Percentiles rank a stretch among this genome's conserved stretches.
These are phyloP conservation scores for Saccharomyces jurei DNA, from an alignment of 805 yeast species.

Conservation along the genomic window DNA sequence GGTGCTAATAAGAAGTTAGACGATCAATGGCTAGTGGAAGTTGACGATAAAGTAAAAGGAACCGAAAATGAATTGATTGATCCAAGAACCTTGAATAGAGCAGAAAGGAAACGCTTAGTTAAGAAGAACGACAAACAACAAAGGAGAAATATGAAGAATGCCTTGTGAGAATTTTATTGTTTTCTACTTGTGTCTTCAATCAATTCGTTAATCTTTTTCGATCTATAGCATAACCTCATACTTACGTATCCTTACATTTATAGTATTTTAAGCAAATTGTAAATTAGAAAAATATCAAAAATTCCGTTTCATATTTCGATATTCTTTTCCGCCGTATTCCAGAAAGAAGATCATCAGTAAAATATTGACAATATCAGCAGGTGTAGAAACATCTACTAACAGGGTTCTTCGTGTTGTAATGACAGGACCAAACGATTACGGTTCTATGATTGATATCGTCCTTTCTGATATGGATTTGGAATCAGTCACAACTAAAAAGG, in stretches of 20 bases:
- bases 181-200: not conserved
- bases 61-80: constrained; percentile 63
- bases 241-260: not conserved
- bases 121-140: constrained; percentile 83
- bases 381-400: not conserved
- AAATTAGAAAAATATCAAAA: not conserved
- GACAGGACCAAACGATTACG: constrained; percentile 31
- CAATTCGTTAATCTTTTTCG: not conserved
- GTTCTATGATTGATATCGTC: constrained; percentile 68
- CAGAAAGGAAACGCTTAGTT: constrained; percentile 74
- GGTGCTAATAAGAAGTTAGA: constrained; percentile 86
- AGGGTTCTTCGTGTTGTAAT: not conserved
- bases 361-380: not conserved
- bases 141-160: constrained; percentile 59
- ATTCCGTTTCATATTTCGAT: not conserved
- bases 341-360: not conserved
- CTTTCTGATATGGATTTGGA: constrained; percentile 62
- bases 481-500: constrained; percentile 59
- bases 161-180: constrained; percentile 3
- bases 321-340: not conserved
- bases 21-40: constrained; percentile 92
- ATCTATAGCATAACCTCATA: not conserved
- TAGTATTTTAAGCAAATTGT: not conserved
- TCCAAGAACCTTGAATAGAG: constrained; percentile 76
- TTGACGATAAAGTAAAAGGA: constrained; percentile 62